These are phyloP conservation scores for Scedosporium apiospermum DNA, from an alignment of 2,329 filamentous ascomycete genomes.

Conservation along the genomic window DNA sequence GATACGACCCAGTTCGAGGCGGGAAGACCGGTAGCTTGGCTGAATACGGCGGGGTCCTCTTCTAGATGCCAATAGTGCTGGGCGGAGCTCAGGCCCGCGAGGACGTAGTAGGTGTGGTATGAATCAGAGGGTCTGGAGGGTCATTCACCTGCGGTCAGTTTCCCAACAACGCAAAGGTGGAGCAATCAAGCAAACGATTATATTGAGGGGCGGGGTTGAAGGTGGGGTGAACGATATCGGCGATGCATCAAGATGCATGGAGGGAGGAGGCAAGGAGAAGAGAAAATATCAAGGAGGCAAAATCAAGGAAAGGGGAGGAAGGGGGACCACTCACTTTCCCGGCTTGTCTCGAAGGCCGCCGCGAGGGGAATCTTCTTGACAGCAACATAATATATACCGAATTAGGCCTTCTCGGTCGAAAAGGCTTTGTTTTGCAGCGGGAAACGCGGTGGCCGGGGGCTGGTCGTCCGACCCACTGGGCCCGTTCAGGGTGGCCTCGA, in stretches of 20 bases:
- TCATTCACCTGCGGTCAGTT: conserved; percentile 9
- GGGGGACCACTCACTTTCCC: conserved; percentile 54
- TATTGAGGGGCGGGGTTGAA: neutral
- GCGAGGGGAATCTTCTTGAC: conserved; percentile 59
- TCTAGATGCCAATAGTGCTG: conserved; percentile 57
- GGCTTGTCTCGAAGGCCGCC: conserved; percentile 93
- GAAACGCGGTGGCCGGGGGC: conserved; percentile 4
- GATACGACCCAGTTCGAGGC: conserved; percentile 35
- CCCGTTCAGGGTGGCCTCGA: conserved; percentile 67
- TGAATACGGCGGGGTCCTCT: conserved; percentile 15
- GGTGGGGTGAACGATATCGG: neutral
- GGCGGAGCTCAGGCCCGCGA: conserved; percentile 74
- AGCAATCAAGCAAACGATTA: neutral
- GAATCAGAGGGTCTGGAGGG: conserved; percentile 60
- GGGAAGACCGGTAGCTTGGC: conserved; percentile 10
- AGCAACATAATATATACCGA: conserved; percentile 83
- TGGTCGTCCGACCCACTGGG: conserved; percentile 17
- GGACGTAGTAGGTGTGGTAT: conserved; percentile 89
- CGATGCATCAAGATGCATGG: neutral
- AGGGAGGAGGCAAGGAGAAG: neutral
- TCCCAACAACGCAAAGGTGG: conserved; percentile 7
- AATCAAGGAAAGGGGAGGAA: neutral
- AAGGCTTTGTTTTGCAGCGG: conserved; percentile 34
- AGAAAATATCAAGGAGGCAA: neutral
- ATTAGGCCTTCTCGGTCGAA: conserved; percentile 80